Evolutionary conservation across 306 rosid species (phyloP), one percentile per base, ranked within the genome.

Genomic region (Echinosophora koreensis): DNA sequence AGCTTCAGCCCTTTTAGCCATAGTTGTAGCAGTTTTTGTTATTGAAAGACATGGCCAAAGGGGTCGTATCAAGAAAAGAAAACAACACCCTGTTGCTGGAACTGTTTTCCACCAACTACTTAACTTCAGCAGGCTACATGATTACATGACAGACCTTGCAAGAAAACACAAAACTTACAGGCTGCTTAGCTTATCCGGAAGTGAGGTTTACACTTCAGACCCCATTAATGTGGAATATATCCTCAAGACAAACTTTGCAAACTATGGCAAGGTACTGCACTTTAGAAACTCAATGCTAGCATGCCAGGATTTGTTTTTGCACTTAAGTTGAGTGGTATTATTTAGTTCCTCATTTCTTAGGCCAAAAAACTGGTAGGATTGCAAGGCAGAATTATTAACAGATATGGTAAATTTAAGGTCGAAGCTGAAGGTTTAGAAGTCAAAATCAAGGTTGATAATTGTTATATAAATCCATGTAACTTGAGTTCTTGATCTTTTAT

Each of bases 221-320:
- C 93, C 93, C 3, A 49, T 17, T 41, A 89, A 85, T 15, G 86
- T 89, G 18, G 91, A 85, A 66, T 83, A 89, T 47, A 83, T 89
- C 3, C 91, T 89, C 84, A 87, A 86, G 82, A 85, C 87, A 2
- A 87, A 87, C 65, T 89, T 85, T 27, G 63, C 66, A 10, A 89
- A 89, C 34, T 89, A 85, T 74, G 91, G 91, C 66, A 89, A 89
- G 89, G 93, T 89, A 74, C 54, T 13, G 30, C 55, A 16, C 57
- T 17, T 13, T 65, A 17, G 35, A 39, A 8, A 41, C 41, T 59
- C 39, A 59, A 59, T 30, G 38, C 66, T 11, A 59, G 15, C 66
- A 60, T 13, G 42, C 16, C 4, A 30, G 42, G 7, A 30, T 60
- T 16, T 60, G 5, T 30, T 60, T 60, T 60, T 60, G 18, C 66